Evolutionary conservation across 768 basidiomycete species (phyloP).

Genomic region (Calocera viscosa): DNA sequence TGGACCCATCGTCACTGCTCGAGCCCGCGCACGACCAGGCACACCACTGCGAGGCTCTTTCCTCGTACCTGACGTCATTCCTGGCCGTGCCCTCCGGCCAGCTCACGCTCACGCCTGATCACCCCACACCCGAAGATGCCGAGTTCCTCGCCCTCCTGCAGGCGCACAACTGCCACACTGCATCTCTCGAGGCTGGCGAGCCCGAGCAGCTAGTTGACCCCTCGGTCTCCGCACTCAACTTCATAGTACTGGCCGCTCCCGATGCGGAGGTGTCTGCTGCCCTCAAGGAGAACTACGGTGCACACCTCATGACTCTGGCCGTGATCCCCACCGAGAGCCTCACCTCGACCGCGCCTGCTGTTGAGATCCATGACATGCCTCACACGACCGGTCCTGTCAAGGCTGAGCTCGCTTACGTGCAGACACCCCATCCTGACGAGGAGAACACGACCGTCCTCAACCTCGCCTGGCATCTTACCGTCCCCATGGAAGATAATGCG

Average conservation of each 20-base stretch:
- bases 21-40: slow-evolving; percentile 35
- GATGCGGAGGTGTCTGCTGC: slow-evolving; percentile 36
- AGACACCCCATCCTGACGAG: slow-evolving; percentile 52
- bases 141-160: slow-evolving; percentile 9
- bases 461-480: slow-evolving; percentile 86
- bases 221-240: slow-evolving; percentile 53
- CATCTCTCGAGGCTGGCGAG: slow-evolving; percentile 7
- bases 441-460: slow-evolving; percentile 41
- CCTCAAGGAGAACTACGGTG: slow-evolving; percentile 39
- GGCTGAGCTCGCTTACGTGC: slow-evolving; percentile 64
- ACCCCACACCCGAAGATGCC: neutral
- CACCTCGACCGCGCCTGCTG: slow-evolving; percentile 25
- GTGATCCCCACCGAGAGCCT: slow-evolving; percentile 31
- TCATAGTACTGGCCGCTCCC: slow-evolving; percentile 66
- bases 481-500: slow-evolving; percentile 92
- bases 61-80: neutral
- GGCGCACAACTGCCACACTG: slow-evolving; percentile 16
- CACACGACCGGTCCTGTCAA: slow-evolving; percentile 72
- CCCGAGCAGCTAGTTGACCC: slow-evolving; percentile 23
- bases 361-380: slow-evolving; percentile 46
- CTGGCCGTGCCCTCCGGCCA: neutral
- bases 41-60: slow-evolving; percentile 10
- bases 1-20: slow-evolving; percentile 23
- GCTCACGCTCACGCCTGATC: neutral
- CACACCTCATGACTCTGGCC: slow-evolving; percentile 28